Evolutionary conservation across 805 yeast genomes (phyloP), one percentile per base, ranked within the genome.

Genomic region (Starmerella lactis-condensi): DNA sequence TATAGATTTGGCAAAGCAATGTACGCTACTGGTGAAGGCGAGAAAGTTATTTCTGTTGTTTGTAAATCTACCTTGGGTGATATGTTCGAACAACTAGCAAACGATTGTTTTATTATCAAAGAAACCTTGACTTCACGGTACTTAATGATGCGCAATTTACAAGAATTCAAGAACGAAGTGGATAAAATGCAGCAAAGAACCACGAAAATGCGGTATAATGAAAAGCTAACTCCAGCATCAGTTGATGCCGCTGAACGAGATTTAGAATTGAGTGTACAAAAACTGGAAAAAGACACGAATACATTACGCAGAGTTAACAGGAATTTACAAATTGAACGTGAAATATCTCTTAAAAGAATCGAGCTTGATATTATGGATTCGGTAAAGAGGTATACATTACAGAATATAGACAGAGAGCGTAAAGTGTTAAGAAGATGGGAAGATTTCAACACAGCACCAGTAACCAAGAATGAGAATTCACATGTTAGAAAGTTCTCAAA

Each of bases 51-150:
- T 42, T 74, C 78, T 26, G 67, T 77, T 7, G 65, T 72, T 36
- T 78, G 74, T 39, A 60, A 69, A 53, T 82, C 89, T 0, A 62
- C 75, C 1, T 52, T 85, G 22, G 82, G 78, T 2, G 95, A 85
- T 44, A 75, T 75, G 1, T 50, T 81, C 11, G 68, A 62, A 34
- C 59, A 66, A 44, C 57, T 81, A 18, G 58, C 69, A 3, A 66
- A 67, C 38, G 94, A 83, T 44, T 74, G 89, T 11, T 89, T 74
- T 51, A 72, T 75, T 35, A 75, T 83, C 35, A 89, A 89, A 52
- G 98, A 89, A 54, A 75, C 93, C 0, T 59, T 89, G 33, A 89
- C 98, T 0, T 83, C 85, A 54, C 64, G 98, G 36, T 93, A 89
- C 51, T 60, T 89, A 35, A 56, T 85, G 23, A 89, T 89, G 93